Base-by-base conservation (phyloP, 2,329 filamentous ascomycete genomes). In the Ophiognomonia clavigignenti-juglandacearum region DNA sequence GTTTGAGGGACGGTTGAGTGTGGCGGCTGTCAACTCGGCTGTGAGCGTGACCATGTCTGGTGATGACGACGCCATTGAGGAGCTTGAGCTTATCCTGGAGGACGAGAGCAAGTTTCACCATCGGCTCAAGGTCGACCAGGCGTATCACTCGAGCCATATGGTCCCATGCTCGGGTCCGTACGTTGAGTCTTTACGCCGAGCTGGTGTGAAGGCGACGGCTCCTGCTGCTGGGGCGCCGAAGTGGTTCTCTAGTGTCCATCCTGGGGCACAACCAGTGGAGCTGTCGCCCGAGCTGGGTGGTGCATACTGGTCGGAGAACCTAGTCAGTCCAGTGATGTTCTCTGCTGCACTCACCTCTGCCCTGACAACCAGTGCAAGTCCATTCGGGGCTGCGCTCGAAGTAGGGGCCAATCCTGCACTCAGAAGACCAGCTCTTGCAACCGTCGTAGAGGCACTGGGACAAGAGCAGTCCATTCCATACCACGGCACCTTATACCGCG, bases 121-220 rank as follows among this genome's bases (percentile, higher is more conserved):
- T n/a, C n/a, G n/a, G n/a, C n/a, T n/a, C n/a, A n/a, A n/a, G n/a
- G n/a, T n/a, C n/a, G n/a, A n/a, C n/a, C n/a, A n/a, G n/a, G n/a
- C n/a, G n/a, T 72, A 71, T 39, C 65, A 69, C 46, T 68, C 66
- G 1, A 59, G 61, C 24, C 64, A 69, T 36, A 71, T 71, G 64
- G 22, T 24, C 0, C 45, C 45, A 8, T 51, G 47, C 38, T 10
- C 48, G 51, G 32, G 51, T 2, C 35, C 20, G 14, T 51, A 50
- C 29, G 23, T 57, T 10, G 42, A 41, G 22, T 24, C 27, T 14
- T 36, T 56, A 9, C 13, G 35, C 3, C 19, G 19, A 7, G 43
- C 38, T 10, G 42, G 32, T 9, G 26, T 40, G 19, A 19, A n/a
- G 10, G 16, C 31, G 29, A 14, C 19, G 26, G 6, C 39, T 32